Percentiles rank a stretch among this genome's conserved stretches.
Evolutionary conservation across 257 asterid species (phyloP).

Genomic region (Petrea volubilis): DNA sequence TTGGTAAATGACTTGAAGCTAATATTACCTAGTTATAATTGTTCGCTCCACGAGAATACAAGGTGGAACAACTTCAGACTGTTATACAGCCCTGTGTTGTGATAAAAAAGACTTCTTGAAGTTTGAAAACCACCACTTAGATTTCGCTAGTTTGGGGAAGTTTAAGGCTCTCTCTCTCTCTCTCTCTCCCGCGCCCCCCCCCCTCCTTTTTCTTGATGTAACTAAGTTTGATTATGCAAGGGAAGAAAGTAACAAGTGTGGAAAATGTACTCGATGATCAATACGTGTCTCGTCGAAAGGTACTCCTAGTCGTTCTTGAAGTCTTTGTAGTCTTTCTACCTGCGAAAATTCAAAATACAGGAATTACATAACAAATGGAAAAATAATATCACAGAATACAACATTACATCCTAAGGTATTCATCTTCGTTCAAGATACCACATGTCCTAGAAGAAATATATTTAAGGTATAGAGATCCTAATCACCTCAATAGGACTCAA

Average conservation of each 20-base stretch:
- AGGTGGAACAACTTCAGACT: not conserved
- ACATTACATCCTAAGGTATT: not conserved
- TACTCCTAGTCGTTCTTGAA: slow-evolving; percentile 76
- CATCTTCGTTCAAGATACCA: not conserved
- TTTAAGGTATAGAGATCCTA: not conserved
- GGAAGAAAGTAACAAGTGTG: slow-evolving; percentile 23
- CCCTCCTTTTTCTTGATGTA: not conserved
- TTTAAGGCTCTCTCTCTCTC: not conserved
- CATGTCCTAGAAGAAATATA: not conserved
- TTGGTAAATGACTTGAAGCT: slow-evolving; percentile 13
- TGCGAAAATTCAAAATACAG: slow-evolving; percentile 32
- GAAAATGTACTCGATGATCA: slow-evolving; percentile 74
- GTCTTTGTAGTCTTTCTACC: slow-evolving; percentile 74
- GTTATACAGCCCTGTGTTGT: not conserved
- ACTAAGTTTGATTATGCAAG: not conserved
- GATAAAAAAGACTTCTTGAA: not conserved
- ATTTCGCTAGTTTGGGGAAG: not conserved
- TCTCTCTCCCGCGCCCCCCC: too few relatives aligned
- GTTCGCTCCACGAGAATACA: not conserved
- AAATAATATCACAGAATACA: not conserved
- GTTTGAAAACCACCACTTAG: not conserved
- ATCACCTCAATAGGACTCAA: slow-evolving; percentile 74
- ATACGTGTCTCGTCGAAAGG: slow-evolving; percentile 74
- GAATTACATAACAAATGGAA: slow-evolving; percentile 14
- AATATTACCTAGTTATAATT: not conserved